Evolutionary conservation across 177 flowering plant genomes (phyloP).

Genomic region (Vitis hybrid): DNA sequence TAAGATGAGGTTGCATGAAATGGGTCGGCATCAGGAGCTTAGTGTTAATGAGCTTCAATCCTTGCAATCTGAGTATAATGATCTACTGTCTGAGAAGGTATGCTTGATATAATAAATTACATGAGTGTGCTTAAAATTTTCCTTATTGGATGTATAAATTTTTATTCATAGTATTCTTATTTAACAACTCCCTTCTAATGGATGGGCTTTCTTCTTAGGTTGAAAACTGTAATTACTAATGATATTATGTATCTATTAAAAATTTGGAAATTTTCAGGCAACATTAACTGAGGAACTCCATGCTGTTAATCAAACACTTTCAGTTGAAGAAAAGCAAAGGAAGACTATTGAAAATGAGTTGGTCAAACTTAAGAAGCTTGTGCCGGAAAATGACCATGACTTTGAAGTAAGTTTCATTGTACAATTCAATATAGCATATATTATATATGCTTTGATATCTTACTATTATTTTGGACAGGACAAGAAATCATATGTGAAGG

Average conservation of each 20-base stretch:
- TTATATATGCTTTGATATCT: background rate
- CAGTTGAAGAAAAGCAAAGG: slow-evolving; percentile 61
- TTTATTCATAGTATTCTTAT: background rate
- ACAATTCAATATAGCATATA: background rate
- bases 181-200: background rate
- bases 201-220: background rate
- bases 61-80: slow-evolving; percentile 40
- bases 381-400: slow-evolving; percentile 43
- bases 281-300: slow-evolving; percentile 47
- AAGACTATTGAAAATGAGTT: slow-evolving; percentile 62
- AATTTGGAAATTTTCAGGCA: slow-evolving; percentile 32
- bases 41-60: slow-evolving; percentile 44
- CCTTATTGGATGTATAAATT: background rate
- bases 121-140: slow-evolving; percentile 1
- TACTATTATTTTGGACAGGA: slow-evolving; percentile 38
- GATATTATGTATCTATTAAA: background rate
- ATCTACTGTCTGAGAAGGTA: slow-evolving; percentile 61
- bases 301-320: slow-evolving; percentile 34
- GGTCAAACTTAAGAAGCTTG: slow-evolving; percentile 43
- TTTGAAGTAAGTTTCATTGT: slow-evolving; percentile 45
- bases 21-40: slow-evolving; percentile 36
- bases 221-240: background rate
- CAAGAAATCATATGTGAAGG: slow-evolving; percentile 39
- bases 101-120: slow-evolving; percentile 6
- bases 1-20: slow-evolving; percentile 39